Evolutionary conservation across 306 rosid species (phyloP).

Genomic region (Luffa acutangula): DNA sequence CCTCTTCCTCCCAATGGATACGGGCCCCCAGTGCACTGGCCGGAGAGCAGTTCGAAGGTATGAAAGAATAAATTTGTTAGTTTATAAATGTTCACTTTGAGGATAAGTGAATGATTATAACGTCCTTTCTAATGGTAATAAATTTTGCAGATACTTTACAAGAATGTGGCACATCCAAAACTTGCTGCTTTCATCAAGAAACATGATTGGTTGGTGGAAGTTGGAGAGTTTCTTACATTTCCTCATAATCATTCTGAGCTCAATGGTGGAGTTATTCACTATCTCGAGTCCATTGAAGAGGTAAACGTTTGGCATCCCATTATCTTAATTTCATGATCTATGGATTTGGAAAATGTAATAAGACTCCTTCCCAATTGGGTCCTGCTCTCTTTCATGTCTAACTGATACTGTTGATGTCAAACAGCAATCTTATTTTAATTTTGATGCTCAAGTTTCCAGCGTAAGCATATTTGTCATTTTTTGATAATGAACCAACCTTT

Average conservation of each 20-base stretch:
- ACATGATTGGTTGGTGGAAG: conserved; percentile 63
- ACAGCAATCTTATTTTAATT: neutral
- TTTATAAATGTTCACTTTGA: neutral
- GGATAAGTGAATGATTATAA: conserved; percentile 4
- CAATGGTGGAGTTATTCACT: conserved; percentile 76
- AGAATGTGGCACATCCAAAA: conserved; percentile 90
- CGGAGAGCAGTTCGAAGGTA: conserved; percentile 80
- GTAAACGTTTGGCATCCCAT: conserved; percentile 25
- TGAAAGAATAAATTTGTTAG: conserved; percentile 4
- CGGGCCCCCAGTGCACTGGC: conserved; percentile 55
- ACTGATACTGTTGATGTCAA: neutral
- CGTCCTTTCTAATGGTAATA: conserved; percentile 19
- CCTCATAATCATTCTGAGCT: conserved; percentile 71
- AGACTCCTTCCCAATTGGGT: neutral
- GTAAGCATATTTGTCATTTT: too few relatives aligned
- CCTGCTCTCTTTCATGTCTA: neutral
- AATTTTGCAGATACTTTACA: conserved; percentile 62
- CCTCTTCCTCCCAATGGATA: conserved; percentile 72
- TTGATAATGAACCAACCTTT: too few relatives aligned
- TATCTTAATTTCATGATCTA: neutral
- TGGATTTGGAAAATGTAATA: neutral
- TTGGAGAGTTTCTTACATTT: conserved; percentile 66
- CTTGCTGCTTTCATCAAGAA: conserved; percentile 67
- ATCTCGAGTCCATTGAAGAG: conserved; percentile 95
- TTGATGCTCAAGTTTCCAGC: neutral